Conservation (phyloP, 1,139 yeast genomes). For the Hanseniaspora gamundiae region DNA sequence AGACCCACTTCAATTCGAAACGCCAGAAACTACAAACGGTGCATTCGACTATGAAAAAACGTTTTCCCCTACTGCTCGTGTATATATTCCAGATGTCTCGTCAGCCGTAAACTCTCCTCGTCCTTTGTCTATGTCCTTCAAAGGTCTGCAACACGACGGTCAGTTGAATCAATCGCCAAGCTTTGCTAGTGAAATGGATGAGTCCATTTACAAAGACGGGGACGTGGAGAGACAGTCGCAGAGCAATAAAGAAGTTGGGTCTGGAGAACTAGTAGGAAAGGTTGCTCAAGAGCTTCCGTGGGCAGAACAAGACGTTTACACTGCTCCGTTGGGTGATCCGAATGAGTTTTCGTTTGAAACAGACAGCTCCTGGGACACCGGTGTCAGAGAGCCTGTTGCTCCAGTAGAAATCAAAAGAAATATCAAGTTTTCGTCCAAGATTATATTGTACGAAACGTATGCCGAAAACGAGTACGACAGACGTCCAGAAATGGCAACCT, state of each 20-base stretch:
- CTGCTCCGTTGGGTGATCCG: neutral
- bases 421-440: slow-evolving; percentile 76
- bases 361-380: neutral
- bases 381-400: neutral
- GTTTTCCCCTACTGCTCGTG: neutral
- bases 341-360: slow-evolving; percentile 1
- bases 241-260: no score
- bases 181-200: slow-evolving; percentile 26
- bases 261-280: no score
- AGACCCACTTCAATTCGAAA: neutral
- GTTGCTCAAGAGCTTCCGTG: neutral
- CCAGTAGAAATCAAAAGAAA: slow-evolving; percentile 6
- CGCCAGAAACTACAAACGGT: neutral
- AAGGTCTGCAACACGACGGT: slow-evolving; percentile 33
- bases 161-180: slow-evolving; percentile 32
- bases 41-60: neutral
- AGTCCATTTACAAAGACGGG: neutral
- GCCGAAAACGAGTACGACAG: slow-evolving; percentile 81
- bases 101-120: slow-evolving; percentile 17
- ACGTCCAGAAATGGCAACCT: slow-evolving; percentile 86
- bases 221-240: neutral
- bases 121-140: slow-evolving; percentile 58
- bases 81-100: slow-evolving; percentile 4
- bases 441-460: slow-evolving; percentile 78
- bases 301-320: neutral